Base-by-base conservation (phyloP, 257 asterid species). In the Leptodermis oblonga region DNA sequence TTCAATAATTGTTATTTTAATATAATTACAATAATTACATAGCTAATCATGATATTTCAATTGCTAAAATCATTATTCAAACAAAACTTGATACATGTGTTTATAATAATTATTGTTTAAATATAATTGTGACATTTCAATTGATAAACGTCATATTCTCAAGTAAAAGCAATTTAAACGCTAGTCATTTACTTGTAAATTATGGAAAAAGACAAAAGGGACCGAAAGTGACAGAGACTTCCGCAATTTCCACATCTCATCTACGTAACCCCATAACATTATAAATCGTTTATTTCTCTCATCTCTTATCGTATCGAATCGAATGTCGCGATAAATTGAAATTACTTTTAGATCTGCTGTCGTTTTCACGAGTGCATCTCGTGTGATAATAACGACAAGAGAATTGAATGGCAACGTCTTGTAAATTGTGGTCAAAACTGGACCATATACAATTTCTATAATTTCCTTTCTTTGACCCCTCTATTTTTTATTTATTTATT, bases 341-440 rank as follows among this genome's bases (percentile, higher is more conserved):
- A 53, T 42, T 39, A 7, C 39, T 26, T 70, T 8, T 39, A 15
- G 5, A 2, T 53, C 41, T 22, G 67, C 75, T 34, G 63, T 62
- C 39, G 1, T 26, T 65, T 43, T 65, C 77, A 23, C 23, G 31
- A 39, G 6, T 54, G 1, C 49, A 64, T 72, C 68, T 72, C 66
- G 68, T 53, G 13, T 43, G 31, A 23, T 58, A 61, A 73, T 31
- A 43, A 42, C 18, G 46, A 13, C 67, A 62, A 34, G 46, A 31
- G 67, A 13, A 30, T 43, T 42, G 49, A 30, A 55, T 65, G 71
- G 62, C 66, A 65, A 17, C n/a, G 72, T 18, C 52, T 14, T 28
- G 67, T 55, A 73, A 73, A 41, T 73, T 51, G 43, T 43, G 67
- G 77, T 73, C 77, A 73, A 65, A 65, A 73, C 20, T 65, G 67